Conservation (phyloP, 2,329 filamentous ascomycete genomes). For the Venturia carpophila region DNA sequence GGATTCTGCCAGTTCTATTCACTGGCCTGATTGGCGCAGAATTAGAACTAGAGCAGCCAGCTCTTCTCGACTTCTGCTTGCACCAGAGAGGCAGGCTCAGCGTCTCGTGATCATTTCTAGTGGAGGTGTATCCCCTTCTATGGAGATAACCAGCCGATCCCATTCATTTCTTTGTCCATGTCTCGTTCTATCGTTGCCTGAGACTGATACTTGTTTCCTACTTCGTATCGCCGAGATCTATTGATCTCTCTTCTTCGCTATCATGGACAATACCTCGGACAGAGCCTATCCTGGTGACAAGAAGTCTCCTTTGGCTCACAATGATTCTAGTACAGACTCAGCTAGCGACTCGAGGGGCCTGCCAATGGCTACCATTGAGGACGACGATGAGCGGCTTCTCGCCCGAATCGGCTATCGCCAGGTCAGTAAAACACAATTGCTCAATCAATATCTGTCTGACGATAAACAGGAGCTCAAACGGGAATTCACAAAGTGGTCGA, state of each 20-base stretch:
- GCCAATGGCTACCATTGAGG: conserved; percentile 43
- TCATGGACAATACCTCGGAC: background rate
- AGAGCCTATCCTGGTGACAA: conserved; percentile 8
- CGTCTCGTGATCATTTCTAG: conserved; percentile 4
- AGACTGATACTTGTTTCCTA: background rate
- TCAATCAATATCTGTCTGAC: background rate
- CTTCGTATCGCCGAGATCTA: background rate
- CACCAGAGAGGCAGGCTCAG: background rate
- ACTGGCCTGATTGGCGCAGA: background rate
- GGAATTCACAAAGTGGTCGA: conserved; percentile 60
- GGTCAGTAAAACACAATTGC: conserved; percentile 31
- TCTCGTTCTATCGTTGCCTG: background rate
- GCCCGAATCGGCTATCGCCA: conserved; percentile 57
- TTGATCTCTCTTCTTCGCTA: background rate
- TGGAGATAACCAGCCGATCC: background rate
- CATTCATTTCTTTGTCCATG: background rate
- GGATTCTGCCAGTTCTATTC: background rate
- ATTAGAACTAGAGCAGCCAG: background rate
- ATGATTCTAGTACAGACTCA: background rate
- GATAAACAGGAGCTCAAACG: conserved; percentile 48
- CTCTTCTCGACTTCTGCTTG: background rate
- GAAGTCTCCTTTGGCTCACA: conserved; percentile 3
- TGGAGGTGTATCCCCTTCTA: background rate
- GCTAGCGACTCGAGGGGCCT: background rate
- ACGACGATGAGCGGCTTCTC: conserved; percentile 53